Percentiles rank a stretch among this genome's conserved stretches.
Conservation (phyloP, 2,329 filamentous ascomycete genomes). For the Fusarium veterinarium region DNA sequence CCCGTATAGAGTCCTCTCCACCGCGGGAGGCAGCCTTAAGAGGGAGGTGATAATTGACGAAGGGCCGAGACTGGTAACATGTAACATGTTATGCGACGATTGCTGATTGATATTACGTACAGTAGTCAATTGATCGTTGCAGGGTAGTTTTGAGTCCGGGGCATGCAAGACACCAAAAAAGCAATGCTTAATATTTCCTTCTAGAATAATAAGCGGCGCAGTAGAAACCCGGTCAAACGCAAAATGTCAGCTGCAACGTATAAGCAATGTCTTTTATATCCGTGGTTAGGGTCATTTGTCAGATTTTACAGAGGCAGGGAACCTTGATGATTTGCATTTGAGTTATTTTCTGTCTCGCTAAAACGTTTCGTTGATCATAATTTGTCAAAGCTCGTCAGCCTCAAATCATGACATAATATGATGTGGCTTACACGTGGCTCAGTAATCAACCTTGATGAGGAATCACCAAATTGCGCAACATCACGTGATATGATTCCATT, state of each 20-base stretch:
- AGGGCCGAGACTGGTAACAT: slow-evolving; percentile 5
- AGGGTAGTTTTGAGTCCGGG: slow-evolving; percentile 7
- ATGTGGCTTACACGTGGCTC: slow-evolving; percentile 21
- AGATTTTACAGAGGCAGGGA: neutral
- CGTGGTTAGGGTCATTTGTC: neutral
- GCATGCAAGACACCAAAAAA: neutral
- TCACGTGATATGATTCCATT: slow-evolving; percentile 42
- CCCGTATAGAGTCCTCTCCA: neutral
- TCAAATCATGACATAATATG: neutral
- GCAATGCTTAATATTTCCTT: neutral
- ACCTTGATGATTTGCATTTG: neutral
- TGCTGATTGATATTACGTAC: slow-evolving; percentile 9
- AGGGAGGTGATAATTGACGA: slow-evolving; percentile 15
- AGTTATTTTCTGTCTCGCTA: neutral
- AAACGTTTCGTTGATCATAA: neutral
- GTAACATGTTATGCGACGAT: slow-evolving; percentile 4
- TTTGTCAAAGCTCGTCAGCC: slow-evolving; percentile 1
- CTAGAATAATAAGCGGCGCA: neutral
- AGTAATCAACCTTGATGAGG: neutral
- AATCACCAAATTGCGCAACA: slow-evolving; percentile 33
- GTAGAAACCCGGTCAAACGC: neutral
- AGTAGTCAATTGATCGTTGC: neutral
- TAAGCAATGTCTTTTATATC: neutral
- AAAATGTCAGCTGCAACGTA: neutral
- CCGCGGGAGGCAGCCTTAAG: slow-evolving; percentile 25